These are phyloP conservation scores for Trichaptum fuscoviolaceum DNA, from an alignment of 768 basidiomycete species.

Conservation along the genomic window DNA sequence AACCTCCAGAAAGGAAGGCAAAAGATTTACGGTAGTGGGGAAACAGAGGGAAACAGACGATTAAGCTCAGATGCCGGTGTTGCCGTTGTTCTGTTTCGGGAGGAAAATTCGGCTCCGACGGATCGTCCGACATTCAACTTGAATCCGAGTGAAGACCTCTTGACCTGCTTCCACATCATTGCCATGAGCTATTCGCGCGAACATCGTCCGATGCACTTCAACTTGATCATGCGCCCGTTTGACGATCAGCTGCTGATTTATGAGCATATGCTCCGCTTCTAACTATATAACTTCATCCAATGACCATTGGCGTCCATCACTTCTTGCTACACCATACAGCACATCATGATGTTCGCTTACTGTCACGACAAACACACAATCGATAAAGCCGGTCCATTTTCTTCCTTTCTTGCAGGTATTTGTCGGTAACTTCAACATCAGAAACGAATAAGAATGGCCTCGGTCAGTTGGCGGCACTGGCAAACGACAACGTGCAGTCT, in stretches of 20 bases:
- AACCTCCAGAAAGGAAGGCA: too few species aligned
- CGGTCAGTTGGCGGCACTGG: background rate
- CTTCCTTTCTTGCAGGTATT: background rate
- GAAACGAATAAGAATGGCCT: background rate
- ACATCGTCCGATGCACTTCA: background rate
- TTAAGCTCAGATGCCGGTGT: background rate
- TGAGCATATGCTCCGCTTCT: background rate
- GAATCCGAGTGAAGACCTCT: background rate
- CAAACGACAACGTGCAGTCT: too few species aligned
- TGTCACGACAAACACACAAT: background rate
- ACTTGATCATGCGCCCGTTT: background rate
- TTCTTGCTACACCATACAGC: background rate
- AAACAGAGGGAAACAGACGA: background rate
- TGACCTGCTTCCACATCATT: background rate
- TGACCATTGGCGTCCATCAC: background rate
- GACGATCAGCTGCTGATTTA: background rate
- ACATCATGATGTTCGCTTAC: background rate
- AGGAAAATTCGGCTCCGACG: background rate
- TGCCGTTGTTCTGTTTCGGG: background rate
- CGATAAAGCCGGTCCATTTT: background rate
- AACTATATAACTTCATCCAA: background rate
- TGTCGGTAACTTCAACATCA: background rate
- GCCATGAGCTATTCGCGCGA: background rate
- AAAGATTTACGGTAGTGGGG: too few species aligned
- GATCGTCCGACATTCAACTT: background rate